A percentile compares a stretch with the other conserved stretches of the same genome.
Conservation (phyloP, 228 moss, liverwort and hornwort species). For the Sphagnum fallax region DNA sequence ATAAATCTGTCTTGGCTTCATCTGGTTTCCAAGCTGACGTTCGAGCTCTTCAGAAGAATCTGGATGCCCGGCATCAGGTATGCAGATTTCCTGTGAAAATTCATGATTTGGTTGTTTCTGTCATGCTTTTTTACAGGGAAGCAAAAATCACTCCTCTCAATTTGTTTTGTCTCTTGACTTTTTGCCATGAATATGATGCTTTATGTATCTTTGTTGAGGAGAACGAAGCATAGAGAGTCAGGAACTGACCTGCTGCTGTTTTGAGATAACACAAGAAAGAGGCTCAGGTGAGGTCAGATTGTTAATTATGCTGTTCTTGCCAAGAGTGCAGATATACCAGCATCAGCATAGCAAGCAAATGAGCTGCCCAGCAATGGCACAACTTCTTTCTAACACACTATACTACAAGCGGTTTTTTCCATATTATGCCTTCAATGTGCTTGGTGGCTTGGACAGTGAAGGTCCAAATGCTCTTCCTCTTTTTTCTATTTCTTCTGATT, state of each 20-base stretch:
- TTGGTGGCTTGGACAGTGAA: conserved; percentile 86
- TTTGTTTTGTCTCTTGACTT: no score
- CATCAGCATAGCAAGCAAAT: conserved; percentile 93
- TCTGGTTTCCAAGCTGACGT: conserved; percentile 91
- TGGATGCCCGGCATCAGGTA: conserved; percentile 86
- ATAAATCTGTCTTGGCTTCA: conserved; percentile 78
- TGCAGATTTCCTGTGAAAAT: not conserved
- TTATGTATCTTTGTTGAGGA: no score
- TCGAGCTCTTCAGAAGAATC: conserved; percentile 78
- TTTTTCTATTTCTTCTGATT: not conserved
- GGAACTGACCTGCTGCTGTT: not conserved
- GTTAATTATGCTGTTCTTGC: no score
- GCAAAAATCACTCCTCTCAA: no score
- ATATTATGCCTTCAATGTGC: conserved; percentile 91
- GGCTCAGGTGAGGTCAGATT: no score
- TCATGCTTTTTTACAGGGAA: no score
- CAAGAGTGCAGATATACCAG: conserved; percentile 55
- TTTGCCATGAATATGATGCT: no score
- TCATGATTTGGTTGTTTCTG: not conserved
- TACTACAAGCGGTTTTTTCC: conserved; percentile 98
- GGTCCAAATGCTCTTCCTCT: conserved; percentile 22
- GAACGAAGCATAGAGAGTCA: no score
- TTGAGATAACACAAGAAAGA: no score
- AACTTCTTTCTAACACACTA: conserved; percentile 87
- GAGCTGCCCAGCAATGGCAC: conserved; percentile 98